phyloP scores from a whole-genome alignment of 371 early-diverging fungal species.

The Sporodiniella umbellata region DNA sequence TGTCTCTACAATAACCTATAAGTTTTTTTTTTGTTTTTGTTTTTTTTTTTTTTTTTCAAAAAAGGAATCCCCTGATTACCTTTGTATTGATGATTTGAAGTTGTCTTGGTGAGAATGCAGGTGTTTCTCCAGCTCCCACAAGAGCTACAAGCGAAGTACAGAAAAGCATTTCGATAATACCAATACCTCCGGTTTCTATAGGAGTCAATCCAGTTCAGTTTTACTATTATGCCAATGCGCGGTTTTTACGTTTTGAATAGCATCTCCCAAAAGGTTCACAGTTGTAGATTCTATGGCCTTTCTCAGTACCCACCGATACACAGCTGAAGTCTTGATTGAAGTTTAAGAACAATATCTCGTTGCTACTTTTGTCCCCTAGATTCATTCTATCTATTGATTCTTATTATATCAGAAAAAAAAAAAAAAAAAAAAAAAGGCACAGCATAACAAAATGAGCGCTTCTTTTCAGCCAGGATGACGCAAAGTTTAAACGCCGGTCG shows the following conservation, averaged over 20 bases:
- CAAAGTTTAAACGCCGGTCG: not conserved
- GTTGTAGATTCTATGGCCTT: slow-evolving; percentile 88
- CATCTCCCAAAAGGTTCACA: slow-evolving; percentile 94
- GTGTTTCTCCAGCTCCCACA: slow-evolving; percentile 91
- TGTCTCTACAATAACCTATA: too few species aligned
- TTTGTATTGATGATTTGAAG: slow-evolving; percentile 95
- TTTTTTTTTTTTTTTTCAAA: not conserved
- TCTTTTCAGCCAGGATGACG: not conserved
- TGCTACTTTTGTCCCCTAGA: slow-evolving; percentile 17
- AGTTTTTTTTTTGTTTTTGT: too few species aligned
- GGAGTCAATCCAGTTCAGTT: not conserved
- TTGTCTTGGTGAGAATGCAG: slow-evolving; percentile 84
- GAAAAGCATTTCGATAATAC: slow-evolving; percentile 95
- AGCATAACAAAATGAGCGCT: not conserved
- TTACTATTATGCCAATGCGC: not conserved
- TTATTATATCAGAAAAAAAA: not conserved
- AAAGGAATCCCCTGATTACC: slow-evolving; percentile 38
- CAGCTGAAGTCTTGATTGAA: slow-evolving; percentile 95
- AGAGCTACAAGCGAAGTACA: slow-evolving; percentile 94
- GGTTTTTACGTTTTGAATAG: slow-evolving; percentile 66
- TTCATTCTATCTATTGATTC: slow-evolving; percentile 6
- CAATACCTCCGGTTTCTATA: slow-evolving; percentile 77
- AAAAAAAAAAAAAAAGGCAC: slow-evolving; percentile 1
- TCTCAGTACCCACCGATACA: slow-evolving; percentile 81
- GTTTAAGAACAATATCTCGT: slow-evolving; percentile 73